These are phyloP conservation scores for Lasiosphaeria hispida DNA, from an alignment of 495 filamentous ascomycete species.

Conservation along the genomic window DNA sequence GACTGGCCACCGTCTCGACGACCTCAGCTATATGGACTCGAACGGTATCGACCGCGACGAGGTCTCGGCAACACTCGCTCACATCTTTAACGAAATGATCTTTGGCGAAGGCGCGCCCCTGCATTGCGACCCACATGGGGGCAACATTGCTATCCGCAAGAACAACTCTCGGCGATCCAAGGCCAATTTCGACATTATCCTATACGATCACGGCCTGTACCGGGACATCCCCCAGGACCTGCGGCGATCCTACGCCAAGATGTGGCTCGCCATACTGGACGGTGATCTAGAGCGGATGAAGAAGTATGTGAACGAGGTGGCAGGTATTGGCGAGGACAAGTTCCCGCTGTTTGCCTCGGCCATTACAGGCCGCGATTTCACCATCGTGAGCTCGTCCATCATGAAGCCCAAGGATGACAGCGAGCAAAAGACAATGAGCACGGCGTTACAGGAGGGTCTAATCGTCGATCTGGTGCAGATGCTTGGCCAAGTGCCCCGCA, in stretches of 20 bases:
- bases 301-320: slow-evolving; percentile 82
- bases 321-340: slow-evolving; percentile 84
- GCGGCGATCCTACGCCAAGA: slow-evolving; percentile 86
- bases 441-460: slow-evolving; percentile 81
- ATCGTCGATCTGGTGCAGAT: slow-evolving; percentile 84
- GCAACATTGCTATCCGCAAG: slow-evolving; percentile 89
- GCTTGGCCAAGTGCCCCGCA: slow-evolving; percentile 81
- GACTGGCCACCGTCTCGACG: slow-evolving; percentile 81
- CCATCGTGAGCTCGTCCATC: slow-evolving; percentile 63
- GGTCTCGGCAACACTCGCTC: slow-evolving; percentile 86
- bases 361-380: slow-evolving; percentile 92
- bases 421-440: slow-evolving; percentile 80
- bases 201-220: slow-evolving; percentile 98
- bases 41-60: slow-evolving; percentile 92
- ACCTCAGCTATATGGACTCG: slow-evolving; percentile 79
- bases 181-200: slow-evolving; percentile 91
- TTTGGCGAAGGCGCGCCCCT: slow-evolving; percentile 86
- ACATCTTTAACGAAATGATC: slow-evolving; percentile 99
- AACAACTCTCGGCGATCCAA: slow-evolving; percentile 48
- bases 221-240: slow-evolving; percentile 80
- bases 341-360: slow-evolving; percentile 95
- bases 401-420: slow-evolving; percentile 57
- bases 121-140: slow-evolving; percentile 97
- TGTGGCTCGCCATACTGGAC: slow-evolving; percentile 96
- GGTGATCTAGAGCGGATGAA: slow-evolving; percentile 80